These are phyloP conservation scores for Cephaloascus albidus DNA, from an alignment of 805 yeast species.

Conservation along the genomic window DNA sequence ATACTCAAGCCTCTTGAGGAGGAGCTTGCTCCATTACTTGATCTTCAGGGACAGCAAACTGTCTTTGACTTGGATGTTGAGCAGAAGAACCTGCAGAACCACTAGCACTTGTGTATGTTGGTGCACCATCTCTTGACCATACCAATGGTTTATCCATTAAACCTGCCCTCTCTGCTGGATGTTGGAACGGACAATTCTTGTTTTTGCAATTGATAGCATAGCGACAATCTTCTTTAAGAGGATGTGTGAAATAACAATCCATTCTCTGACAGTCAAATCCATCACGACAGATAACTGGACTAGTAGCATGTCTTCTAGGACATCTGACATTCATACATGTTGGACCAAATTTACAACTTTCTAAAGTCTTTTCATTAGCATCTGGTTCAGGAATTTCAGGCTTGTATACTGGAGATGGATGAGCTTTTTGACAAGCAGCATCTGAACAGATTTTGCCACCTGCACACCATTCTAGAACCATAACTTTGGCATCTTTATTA, in stretches of 20 bases:
- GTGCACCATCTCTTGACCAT: slow-evolving; percentile 20
- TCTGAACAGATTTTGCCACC: slow-evolving; percentile 58
- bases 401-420: slow-evolving; percentile 60
- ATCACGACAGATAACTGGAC: slow-evolving; percentile 68
- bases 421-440: slow-evolving; percentile 60
- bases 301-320: slow-evolving; percentile 76
- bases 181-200: slow-evolving; percentile 61
- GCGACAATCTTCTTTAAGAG: slow-evolving; percentile 70
- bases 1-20: slow-evolving; percentile 21
- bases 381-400: slow-evolving; percentile 16
- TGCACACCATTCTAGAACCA: slow-evolving; percentile 67
- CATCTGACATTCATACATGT: slow-evolving; percentile 73
- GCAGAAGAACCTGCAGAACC: slow-evolving; percentile 9
- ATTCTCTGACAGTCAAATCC: slow-evolving; percentile 71
- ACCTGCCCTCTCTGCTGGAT: slow-evolving; percentile 65
- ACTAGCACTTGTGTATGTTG: slow-evolving; percentile 10
- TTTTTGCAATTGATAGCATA: slow-evolving; percentile 72
- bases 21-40: slow-evolving; percentile 65
- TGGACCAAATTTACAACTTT: slow-evolving; percentile 74
- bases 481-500: slow-evolving; percentile 62
- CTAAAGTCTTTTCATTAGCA: slow-evolving; percentile 43
- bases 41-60: slow-evolving; percentile 71
- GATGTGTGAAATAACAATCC: slow-evolving; percentile 81
- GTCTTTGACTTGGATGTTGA: slow-evolving; percentile 45
- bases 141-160: slow-evolving; percentile 17